Evolutionary conservation across 1,284 basidiomycete species (phyloP).

Genomic region (Blastosporella zonata): DNA sequence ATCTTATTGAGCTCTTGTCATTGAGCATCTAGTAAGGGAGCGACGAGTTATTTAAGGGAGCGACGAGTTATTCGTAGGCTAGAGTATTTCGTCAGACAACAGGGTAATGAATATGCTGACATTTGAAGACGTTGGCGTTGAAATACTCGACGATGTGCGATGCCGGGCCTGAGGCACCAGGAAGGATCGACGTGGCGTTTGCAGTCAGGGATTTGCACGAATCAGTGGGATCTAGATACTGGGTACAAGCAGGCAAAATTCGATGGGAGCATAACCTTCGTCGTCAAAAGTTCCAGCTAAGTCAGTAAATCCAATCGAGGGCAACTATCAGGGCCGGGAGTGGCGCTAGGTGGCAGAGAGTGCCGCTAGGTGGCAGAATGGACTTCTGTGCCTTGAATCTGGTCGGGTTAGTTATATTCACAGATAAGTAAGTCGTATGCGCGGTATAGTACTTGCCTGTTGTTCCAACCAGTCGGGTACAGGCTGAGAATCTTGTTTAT

Average conservation of each 20-base stretch:
- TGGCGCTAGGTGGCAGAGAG: too few relatives aligned
- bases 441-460: slow-evolving; percentile 1
- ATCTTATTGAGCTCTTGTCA: slow-evolving; percentile 7
- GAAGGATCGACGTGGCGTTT: slow-evolving; percentile 10
- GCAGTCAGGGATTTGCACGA: slow-evolving; percentile 7
- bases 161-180: slow-evolving; percentile 6
- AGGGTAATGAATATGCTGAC: slow-evolving; percentile 12
- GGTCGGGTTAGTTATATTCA: background rate
- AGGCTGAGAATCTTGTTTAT: slow-evolving; percentile 23
- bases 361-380: background rate
- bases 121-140: slow-evolving; percentile 13
- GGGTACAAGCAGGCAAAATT: slow-evolving; percentile 18
- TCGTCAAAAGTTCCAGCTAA: slow-evolving; percentile 20
- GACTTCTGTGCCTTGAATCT: slow-evolving; percentile 10
- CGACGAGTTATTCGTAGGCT: slow-evolving; percentile 10
- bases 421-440: background rate
- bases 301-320: slow-evolving; percentile 11
- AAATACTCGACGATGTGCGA: slow-evolving; percentile 12
- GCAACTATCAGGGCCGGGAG: slow-evolving; percentile 19
- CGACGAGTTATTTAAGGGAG: too few relatives aligned
- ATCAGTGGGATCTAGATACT: background rate
- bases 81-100: background rate
- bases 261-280: slow-evolving; percentile 17
- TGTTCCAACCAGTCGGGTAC: slow-evolving; percentile 24
- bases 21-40: slow-evolving; percentile 10